phyloP scores from a whole-genome alignment of 2,329 filamentous ascomycete species.

The Apiospora malaysiana region DNA sequence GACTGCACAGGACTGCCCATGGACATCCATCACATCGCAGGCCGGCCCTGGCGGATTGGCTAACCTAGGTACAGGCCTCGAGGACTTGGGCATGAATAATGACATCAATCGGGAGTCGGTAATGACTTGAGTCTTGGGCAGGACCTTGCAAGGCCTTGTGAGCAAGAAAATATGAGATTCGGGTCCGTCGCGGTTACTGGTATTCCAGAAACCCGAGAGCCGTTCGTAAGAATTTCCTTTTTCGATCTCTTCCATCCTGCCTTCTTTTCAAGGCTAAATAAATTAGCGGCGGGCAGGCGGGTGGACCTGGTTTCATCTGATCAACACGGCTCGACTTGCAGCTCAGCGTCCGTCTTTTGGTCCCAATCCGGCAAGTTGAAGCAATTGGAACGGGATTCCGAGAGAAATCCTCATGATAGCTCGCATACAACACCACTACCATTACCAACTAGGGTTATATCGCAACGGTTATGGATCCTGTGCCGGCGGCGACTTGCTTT shows the following conservation, averaged over 20 bases:
- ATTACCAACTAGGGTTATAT: too few species aligned
- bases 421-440: not conserved
- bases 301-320: slow-evolving; percentile 5
- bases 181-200: not conserved
- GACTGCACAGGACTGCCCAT: too few species aligned
- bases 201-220: slow-evolving; percentile 6
- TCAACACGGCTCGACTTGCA: not conserved
- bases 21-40: not conserved
- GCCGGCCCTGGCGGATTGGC: not conserved
- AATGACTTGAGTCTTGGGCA: slow-evolving; percentile 1
- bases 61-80: not conserved
- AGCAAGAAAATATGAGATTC: not conserved
- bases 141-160: not conserved
- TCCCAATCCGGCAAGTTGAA: not conserved
- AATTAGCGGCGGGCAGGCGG: not conserved
- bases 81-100: not conserved
- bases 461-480: not conserved
- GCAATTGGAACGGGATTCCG: not conserved
- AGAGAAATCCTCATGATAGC: not conserved
- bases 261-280: not conserved
- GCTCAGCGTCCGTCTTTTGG: not conserved
- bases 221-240: slow-evolving; percentile 20
- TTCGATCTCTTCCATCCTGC: slow-evolving; percentile 4
- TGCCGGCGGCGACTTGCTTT: not conserved
- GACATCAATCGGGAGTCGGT: slow-evolving; percentile 4